Evolutionary conservation across 225 moss, liverwort and hornwort genomes (phyloP).

Genomic region (Antitrichia curtipendula): DNA sequence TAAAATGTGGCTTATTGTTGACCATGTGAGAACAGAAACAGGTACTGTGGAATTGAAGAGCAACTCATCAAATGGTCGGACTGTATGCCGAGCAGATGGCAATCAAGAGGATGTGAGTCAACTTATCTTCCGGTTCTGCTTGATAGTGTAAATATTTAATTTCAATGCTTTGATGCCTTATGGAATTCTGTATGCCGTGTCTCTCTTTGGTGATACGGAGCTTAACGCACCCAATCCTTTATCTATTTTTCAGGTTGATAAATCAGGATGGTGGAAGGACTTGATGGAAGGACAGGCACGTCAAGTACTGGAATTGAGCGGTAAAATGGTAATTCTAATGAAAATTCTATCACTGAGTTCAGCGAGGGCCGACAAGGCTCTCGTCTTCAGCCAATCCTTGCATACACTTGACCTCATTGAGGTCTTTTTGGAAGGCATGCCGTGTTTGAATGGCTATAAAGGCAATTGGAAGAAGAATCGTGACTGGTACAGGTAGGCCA

Average conservation of each 20-base stretch:
- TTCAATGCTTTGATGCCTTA: not conserved
- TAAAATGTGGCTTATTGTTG: not conserved
- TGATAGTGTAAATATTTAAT: not conserved
- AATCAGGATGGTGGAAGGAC: constrained; percentile 85
- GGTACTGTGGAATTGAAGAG: constrained; percentile 19
- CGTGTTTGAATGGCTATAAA: constrained; percentile 23
- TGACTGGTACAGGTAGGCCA: constrained; percentile 90
- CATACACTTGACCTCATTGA: constrained; percentile 84
- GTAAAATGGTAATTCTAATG: constrained; percentile 87
- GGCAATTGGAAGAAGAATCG: constrained; percentile 57
- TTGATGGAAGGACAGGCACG: constrained; percentile 43
- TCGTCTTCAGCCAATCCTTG: constrained; percentile 93
- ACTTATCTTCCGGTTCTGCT: not conserved
- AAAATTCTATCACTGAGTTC: constrained; percentile 59
- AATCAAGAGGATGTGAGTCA: constrained; percentile 29
- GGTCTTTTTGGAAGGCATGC: constrained; percentile 37
- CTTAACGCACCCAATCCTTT: not conserved
- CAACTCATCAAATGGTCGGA: constrained; percentile 11
- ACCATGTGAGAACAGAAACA: constrained; percentile 4
- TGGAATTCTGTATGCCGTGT: not conserved
- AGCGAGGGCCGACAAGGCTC: constrained; percentile 62
- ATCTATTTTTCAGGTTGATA: constrained; percentile 39
- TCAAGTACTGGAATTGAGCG: constrained; percentile 55
- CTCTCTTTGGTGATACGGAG: not conserved
- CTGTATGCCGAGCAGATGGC: constrained; percentile 13